Percentiles rank a stretch among this genome's conserved stretches.
phyloP scores from a whole-genome alignment of 345 rosid species.

The Rhodamnia rubescens region DNA sequence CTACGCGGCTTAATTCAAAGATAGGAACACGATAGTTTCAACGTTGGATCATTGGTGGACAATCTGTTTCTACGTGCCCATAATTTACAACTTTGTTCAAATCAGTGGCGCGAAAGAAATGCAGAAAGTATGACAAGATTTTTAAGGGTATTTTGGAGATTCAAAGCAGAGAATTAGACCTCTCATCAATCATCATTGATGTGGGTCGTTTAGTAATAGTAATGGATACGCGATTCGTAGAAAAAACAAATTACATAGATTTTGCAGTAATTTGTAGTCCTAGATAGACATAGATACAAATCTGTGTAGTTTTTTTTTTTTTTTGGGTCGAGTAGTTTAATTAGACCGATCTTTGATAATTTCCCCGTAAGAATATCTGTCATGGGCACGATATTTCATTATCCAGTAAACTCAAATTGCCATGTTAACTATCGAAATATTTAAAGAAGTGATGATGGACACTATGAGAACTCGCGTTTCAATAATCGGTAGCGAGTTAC shows the following conservation, averaged over 20 bases:
- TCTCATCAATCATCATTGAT: background rate
- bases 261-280: background rate
- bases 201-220: background rate
- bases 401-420: background rate
- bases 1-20: background rate
- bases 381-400: background rate
- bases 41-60: background rate
- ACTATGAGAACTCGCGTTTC: background rate
- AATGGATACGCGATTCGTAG: background rate
- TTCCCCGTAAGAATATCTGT: background rate
- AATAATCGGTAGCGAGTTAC: background rate
- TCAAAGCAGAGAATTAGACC: background rate
- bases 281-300: background rate
- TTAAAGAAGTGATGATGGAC: background rate
- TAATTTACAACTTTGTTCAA: background rate
- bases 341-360: background rate
- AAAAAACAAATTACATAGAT: background rate
- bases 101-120: background rate
- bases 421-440: background rate
- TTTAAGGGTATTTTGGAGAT: background rate
- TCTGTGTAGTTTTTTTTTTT: background rate
- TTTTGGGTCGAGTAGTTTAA: background rate
- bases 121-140: background rate
- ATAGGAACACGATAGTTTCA: background rate
- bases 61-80: background rate